Percentiles rank a stretch among this genome's conserved stretches.
phyloP scores from a whole-genome alignment of 768 basidiomycete species.

The Phlegmacium glaucopus region DNA sequence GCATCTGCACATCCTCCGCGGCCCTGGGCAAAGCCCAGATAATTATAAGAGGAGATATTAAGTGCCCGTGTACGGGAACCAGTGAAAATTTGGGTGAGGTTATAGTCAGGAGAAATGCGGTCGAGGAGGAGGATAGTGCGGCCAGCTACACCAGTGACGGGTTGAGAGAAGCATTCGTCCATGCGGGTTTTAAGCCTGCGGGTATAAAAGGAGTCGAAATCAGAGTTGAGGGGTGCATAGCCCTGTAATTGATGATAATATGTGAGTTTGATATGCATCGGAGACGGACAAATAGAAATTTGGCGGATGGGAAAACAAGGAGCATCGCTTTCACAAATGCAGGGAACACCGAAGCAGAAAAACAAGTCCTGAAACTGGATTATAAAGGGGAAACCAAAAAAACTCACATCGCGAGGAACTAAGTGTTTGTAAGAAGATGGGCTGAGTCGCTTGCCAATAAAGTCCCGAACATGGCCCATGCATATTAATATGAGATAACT shows the following conservation, averaged over 20 bases:
- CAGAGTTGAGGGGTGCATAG: conserved; percentile 94
- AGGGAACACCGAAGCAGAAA: too few species aligned
- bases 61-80: conserved; percentile 84
- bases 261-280: conserved; percentile 6
- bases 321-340: too few species aligned
- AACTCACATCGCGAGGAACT: conserved; percentile 76
- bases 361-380: neutral
- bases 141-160: conserved; percentile 92
- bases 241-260: conserved; percentile 50
- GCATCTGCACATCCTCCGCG: conserved; percentile 93
- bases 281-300: conserved; percentile 3
- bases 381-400: conserved; percentile 5
- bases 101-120: conserved; percentile 79
- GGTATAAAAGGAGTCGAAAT: conserved; percentile 99
- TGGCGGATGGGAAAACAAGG: too few species aligned
- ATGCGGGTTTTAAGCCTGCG: conserved; percentile 91
- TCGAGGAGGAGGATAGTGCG: conserved; percentile 87
- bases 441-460: conserved; percentile 82
- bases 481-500: conserved; percentile 91
- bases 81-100: conserved; percentile 71
- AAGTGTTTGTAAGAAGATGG: conserved; percentile 75
- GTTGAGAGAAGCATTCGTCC: conserved; percentile 93
- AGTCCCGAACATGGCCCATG: conserved; percentile 92
- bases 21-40: conserved; percentile 96
- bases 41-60: conserved; percentile 98